phyloP scores from a whole-genome alignment of 2,329 filamentous ascomycete genomes.

The Ophiostoma perfectum region DNA sequence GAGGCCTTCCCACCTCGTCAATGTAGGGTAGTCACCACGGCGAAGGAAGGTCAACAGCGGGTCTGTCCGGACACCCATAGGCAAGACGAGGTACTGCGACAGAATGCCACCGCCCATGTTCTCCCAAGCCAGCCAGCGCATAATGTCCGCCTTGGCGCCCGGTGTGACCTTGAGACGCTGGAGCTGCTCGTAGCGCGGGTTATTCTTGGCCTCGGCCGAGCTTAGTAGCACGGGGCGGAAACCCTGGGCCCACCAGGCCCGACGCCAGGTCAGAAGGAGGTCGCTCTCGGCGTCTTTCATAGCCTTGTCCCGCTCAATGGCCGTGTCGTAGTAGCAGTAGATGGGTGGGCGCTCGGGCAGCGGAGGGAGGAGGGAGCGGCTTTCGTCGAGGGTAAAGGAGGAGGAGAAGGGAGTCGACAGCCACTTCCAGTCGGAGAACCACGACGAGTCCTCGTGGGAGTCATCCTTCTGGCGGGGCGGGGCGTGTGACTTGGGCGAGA shows the following conservation, averaged over 20 bases:
- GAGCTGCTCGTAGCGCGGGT: conserved; percentile 69
- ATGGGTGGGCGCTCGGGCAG: conserved; percentile 64
- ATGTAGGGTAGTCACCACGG: conserved; percentile 64
- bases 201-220: conserved; percentile 72
- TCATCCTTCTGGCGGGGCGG: conserved; percentile 72
- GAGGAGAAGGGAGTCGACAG: conserved; percentile 78
- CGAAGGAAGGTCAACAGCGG: conserved; percentile 66
- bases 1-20: conserved; percentile 70
- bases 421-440: conserved; percentile 90
- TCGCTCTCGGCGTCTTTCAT: conserved; percentile 68
- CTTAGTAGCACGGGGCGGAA: conserved; percentile 81
- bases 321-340: conserved; percentile 86
- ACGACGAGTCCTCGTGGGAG: conserved; percentile 69
- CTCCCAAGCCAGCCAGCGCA: conserved; percentile 89
- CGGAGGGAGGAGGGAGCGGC: conserved; percentile 75
- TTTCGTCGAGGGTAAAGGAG: conserved; percentile 71
- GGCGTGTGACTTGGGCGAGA: conserved; percentile 63
- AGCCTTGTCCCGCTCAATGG: conserved; percentile 55
- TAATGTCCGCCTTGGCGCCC: conserved; percentile 62
- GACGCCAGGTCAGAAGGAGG: conserved; percentile 78
- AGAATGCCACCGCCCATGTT: conserved; percentile 82
- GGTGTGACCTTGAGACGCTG: conserved; percentile 58
- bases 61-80: conserved; percentile 75
- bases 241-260: conserved; percentile 92
- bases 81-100: conserved; percentile 71